Conservation (phyloP, 257 asterid genomes). For the Fraxinus pennsylvanica region DNA sequence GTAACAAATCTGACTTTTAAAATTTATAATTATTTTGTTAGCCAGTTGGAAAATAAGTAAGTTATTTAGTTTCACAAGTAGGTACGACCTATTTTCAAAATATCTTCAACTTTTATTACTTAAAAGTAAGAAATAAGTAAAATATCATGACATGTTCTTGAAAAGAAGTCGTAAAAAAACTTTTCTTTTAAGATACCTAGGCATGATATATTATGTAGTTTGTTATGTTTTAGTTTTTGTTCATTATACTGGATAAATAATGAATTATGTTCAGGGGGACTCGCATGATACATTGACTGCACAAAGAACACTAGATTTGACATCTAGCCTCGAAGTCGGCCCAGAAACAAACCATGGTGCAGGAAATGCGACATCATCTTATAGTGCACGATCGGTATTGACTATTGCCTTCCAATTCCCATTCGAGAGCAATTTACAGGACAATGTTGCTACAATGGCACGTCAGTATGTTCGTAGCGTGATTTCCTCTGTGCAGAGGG, state of each 20-base stretch:
- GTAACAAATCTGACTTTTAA: background rate
- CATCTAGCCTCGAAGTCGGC: slow-evolving; percentile 83
- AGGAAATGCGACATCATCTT: slow-evolving; percentile 40
- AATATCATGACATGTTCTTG: background rate
- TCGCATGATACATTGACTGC: slow-evolving; percentile 44
- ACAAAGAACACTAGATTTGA: slow-evolving; percentile 72
- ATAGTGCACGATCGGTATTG: slow-evolving; percentile 67
- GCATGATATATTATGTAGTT: background rate
- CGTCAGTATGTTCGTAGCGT: slow-evolving; percentile 93
- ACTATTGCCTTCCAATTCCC: slow-evolving; percentile 98
- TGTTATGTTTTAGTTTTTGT: background rate
- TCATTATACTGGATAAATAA: slow-evolving; percentile 13
- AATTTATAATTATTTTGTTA: background rate
- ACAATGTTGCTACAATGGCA: slow-evolving; percentile 84
- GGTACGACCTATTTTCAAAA: background rate
- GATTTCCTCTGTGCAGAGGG: slow-evolving; percentile 90
- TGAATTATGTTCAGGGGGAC: slow-evolving; percentile 38
- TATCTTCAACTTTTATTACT: background rate
- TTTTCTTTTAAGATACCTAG: background rate
- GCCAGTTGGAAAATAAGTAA: background rate
- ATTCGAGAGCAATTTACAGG: slow-evolving; percentile 83
- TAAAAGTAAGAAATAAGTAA: background rate
- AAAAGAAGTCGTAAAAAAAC: background rate
- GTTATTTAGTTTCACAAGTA: background rate
- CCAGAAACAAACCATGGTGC: slow-evolving; percentile 40